Evolutionary conservation across 345 rosid species (phyloP).

Genomic region (Salix caprea): DNA sequence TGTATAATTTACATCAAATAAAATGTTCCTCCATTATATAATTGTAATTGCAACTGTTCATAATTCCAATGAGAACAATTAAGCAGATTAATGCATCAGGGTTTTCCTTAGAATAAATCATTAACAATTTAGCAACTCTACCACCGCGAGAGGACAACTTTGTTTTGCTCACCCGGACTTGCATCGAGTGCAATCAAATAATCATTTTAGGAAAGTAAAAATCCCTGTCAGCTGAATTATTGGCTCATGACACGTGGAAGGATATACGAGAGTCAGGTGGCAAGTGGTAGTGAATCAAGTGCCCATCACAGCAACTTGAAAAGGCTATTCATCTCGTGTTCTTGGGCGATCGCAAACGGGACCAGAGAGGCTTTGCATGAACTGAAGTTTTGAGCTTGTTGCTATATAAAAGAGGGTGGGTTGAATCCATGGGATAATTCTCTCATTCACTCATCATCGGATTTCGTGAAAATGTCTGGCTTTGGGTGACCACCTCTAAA

Average conservation of each 20-base stretch:
- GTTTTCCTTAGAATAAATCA: not conserved
- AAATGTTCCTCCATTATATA: not conserved
- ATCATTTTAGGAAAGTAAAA: not conserved
- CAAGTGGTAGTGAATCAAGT: not conserved
- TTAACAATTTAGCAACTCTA: not conserved
- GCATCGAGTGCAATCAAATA: not conserved
- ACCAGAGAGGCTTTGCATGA: too few species aligned
- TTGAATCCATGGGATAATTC: too few species aligned
- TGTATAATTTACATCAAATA: too few species aligned
- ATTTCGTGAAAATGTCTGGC: too few species aligned
- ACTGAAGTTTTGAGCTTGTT: too few species aligned
- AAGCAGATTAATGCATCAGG: not conserved
- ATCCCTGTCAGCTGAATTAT: not conserved
- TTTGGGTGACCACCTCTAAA: too few species aligned
- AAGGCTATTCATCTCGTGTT: not conserved
- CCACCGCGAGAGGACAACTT: not conserved
- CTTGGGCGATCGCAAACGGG: too few species aligned
- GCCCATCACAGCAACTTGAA: not conserved
- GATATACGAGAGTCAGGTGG: not conserved
- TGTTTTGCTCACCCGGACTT: not conserved
- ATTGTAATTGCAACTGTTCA: too few species aligned
- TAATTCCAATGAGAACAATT: too few species aligned
- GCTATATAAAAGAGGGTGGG: too few species aligned
- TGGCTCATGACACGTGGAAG: not conserved
- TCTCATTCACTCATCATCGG: too few species aligned